Base-by-base conservation (phyloP, 164 flowering plant genomes). In the Stephania yunnanensis region DNA sequence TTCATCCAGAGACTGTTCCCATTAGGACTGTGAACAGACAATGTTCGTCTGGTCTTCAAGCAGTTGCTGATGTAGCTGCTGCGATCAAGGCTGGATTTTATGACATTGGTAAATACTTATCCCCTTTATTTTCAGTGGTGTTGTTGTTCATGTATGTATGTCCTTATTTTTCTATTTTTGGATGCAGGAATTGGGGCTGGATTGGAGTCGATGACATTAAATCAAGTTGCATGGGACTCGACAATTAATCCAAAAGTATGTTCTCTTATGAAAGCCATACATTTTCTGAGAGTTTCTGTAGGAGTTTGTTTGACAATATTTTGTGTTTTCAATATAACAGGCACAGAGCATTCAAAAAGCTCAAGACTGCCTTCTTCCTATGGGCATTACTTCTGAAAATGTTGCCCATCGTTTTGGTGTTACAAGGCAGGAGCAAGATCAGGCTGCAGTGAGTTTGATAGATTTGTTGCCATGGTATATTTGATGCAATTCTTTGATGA, bases 1-100 rank as follows among this genome's bases (percentile, higher is more conserved):
- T 63, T 50, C 22, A 63, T 36, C 65, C 88, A 96, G 98, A 94
- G 65, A 94, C 94, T 77, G 98, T 96, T 70, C 94, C 99, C 6
- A 42, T 96, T 22, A 90, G 95, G 79, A 96, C 98, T 63, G 99
- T 96, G 75, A 96, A 94, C 78, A 87, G 99, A 76, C 97, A 94
- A 77, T 96, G 99, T 78, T 90, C 99, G 44, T 96, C 99, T 67
- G 99, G 99, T n/a, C 97, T 96, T 74, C 99, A 96, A 78, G 99
- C 98, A 31, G 98, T 94, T 81, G 99, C 97, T 71, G 99, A 96
- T 88, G 99, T 96, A 31, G 99, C 97, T 85, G 97, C 99, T n/a
- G 89, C 93, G 69, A 96, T 96, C 65, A 94, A 82, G 84, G 97
- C 99, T 76, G 99, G 99, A 45, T 96, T 90, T 80, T 96, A 96